A percentile compares a stretch with the other conserved stretches of the same genome.
These are phyloP conservation scores for Arthrobotrys entomopaga DNA, from an alignment of 2,329 filamentous ascomycete genomes.

Conservation along the genomic window DNA sequence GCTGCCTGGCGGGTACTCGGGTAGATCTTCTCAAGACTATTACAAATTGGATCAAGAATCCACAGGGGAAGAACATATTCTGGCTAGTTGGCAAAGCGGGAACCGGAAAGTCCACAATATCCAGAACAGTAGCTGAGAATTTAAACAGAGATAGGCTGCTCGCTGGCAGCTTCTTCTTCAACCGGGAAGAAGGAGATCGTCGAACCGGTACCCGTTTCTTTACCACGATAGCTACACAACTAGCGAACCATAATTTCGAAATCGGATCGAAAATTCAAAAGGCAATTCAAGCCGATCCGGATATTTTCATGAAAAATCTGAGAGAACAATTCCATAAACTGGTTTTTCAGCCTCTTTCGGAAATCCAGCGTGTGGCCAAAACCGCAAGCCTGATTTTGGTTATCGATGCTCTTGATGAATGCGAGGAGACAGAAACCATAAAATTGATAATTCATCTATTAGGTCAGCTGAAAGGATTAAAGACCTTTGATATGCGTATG, in stretches of 20 bases:
- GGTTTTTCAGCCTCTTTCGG: slow-evolving; percentile 17
- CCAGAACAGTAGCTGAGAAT: slow-evolving; percentile 60
- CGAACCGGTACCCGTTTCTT: slow-evolving; percentile 62
- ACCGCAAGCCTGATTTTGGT: slow-evolving; percentile 3
- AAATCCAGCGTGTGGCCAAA: not conserved
- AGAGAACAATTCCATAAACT: slow-evolving; percentile 41
- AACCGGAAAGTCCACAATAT: slow-evolving; percentile 62
- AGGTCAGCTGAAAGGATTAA: slow-evolving; percentile 24
- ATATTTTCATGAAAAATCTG: not conserved
- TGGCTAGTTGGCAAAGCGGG: slow-evolving; percentile 63
- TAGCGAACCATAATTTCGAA: slow-evolving; percentile 59
- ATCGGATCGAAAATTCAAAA: slow-evolving; percentile 59
- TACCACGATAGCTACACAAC: slow-evolving; percentile 62
- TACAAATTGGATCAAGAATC: slow-evolving; percentile 29
- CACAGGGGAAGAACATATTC: slow-evolving; percentile 23
- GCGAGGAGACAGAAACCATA: slow-evolving; percentile 19
- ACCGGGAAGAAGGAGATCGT: slow-evolving; percentile 62
- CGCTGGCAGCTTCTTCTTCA: slow-evolving; percentile 64
- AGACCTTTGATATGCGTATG: slow-evolving; percentile 5
- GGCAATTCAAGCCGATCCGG: slow-evolving; percentile 60
- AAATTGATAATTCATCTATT: slow-evolving; percentile 6
- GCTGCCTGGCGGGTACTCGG: slow-evolving; percentile 57
- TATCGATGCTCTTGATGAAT: slow-evolving; percentile 45
- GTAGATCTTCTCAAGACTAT: slow-evolving; percentile 56
- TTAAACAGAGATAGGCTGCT: slow-evolving; percentile 57